Base-by-base conservation (phyloP, 768 basidiomycete species). In the Boletus coccyginus region DNA sequence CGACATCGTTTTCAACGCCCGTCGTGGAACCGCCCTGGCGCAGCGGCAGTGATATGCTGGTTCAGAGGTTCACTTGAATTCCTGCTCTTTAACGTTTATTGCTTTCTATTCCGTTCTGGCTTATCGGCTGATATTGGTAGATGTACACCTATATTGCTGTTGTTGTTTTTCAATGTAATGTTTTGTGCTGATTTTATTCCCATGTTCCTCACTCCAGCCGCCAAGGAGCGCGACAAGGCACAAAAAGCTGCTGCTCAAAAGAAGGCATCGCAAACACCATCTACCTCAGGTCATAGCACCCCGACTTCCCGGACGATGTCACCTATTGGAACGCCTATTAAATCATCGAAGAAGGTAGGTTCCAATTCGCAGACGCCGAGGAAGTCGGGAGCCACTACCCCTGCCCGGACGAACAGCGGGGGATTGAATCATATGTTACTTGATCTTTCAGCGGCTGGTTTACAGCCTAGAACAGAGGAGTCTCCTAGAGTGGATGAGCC, bases 1-100 rank as follows among this genome's bases (percentile, higher is more conserved):
- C 62, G 96, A 98, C 65, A 73, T 91, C 59, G 85, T 98, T 10
- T 76, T 90, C 63, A 84, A 83, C 62, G 91, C 93, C 52, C 84
- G 93, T 47, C 85, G 81, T 51, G 90, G 90, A 45, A 90, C 93
- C 5, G 74, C 85, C 32, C 72, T 88, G 46, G 78, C 72, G 12
- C 74, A 78, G 52, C 73, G 75, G 52, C 71, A 62, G 38, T 65
- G 64, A 70, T 29, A 27, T 42, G 1, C 54, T 46, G 45, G 42
- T 45, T 48, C 52, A 39, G 40, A 16, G 13, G 36, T 53, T 40
- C 57, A 46, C 50, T 47, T 52, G 40, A 41, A 51, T 47, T 39
- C 27, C 42, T 53, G 0, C 32, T 49, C 32, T 43, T 44, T 38
- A 51, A 64, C 45, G 24, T 57, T 61, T 62, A 58, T 58, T 46